phyloP scores from a whole-genome alignment of 192 early-diverging fungal genomes.

The Coemansia sp. region DNA sequence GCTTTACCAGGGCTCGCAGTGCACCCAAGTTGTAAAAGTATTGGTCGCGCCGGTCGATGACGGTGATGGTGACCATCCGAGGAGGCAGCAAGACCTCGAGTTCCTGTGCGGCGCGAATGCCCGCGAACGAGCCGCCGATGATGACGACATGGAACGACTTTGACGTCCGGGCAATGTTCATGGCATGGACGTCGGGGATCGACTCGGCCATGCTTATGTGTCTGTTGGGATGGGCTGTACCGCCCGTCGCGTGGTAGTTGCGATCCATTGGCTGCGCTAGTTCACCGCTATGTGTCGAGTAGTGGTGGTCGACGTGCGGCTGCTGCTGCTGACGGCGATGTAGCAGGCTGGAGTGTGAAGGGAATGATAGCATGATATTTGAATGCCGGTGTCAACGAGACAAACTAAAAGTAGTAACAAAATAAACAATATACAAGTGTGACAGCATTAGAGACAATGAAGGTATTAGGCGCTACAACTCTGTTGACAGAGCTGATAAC shows the following conservation, averaged over 20 bases:
- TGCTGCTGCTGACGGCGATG: slow-evolving; percentile 6
- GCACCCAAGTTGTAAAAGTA: slow-evolving; percentile 54
- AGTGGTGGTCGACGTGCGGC: neutral
- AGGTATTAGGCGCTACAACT: neutral
- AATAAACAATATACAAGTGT: neutral
- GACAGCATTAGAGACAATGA: neutral
- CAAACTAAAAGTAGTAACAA: neutral
- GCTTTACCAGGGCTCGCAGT: slow-evolving; percentile 47
- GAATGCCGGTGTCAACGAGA: neutral
- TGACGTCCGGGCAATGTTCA: slow-evolving; percentile 50
- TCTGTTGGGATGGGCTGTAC: neutral
- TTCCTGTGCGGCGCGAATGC: slow-evolving; percentile 52
- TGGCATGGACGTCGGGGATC: slow-evolving; percentile 18
- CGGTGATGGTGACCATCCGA: slow-evolving; percentile 46
- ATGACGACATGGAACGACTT: slow-evolving; percentile 56
- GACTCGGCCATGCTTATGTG: slow-evolving; percentile 14
- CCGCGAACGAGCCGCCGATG: slow-evolving; percentile 53
- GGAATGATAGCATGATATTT: neutral
- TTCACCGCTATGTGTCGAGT: neutral
- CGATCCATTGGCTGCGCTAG: neutral
- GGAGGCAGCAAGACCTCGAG: slow-evolving; percentile 39
- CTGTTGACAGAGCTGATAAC: neutral
- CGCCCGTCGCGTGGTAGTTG: neutral
- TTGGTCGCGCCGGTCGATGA: slow-evolving; percentile 52
- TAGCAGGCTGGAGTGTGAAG: neutral